Percentiles rank a stretch among this genome's conserved stretches.
These are phyloP conservation scores for Cadophora gregata DNA, from an alignment of 2,329 filamentous ascomycete genomes.

Conservation along the genomic window DNA sequence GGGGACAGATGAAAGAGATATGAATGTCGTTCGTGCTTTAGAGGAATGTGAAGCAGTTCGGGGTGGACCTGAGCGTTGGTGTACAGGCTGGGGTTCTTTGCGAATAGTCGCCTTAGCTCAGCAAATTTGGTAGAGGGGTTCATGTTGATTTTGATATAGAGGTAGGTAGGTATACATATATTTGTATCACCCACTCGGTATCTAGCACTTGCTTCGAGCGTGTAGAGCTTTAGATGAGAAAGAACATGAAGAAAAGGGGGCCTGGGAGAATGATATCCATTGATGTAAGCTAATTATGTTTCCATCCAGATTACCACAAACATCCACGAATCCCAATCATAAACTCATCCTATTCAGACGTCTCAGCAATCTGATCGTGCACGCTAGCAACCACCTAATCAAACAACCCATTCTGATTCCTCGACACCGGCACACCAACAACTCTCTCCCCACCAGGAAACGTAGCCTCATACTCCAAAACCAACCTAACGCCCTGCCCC, in stretches of 20 bases:
- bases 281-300: neutral
- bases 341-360: neutral
- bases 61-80: too few relatives aligned
- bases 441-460: constrained; percentile 58
- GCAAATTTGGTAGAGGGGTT: too few relatives aligned
- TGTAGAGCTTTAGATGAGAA: neutral
- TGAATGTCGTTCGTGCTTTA: too few relatives aligned
- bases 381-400: neutral
- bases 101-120: too few relatives aligned
- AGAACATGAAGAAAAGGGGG: neutral
- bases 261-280: neutral
- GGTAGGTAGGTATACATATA: too few relatives aligned
- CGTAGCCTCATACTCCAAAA: constrained; percentile 65
- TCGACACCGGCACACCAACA: constrained; percentile 29
- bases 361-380: neutral
- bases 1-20: too few relatives aligned
- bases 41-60: too few relatives aligned
- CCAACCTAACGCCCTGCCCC: constrained; percentile 61
- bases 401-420: neutral
- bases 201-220: neutral
- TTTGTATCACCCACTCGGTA: too few relatives aligned
- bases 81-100: too few relatives aligned
- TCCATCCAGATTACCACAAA: neutral
- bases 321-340: neutral
- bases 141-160: too few relatives aligned